These are phyloP conservation scores for Aspergillus bridgeri DNA, from an alignment of 495 filamentous ascomycete genomes.

Conservation along the genomic window DNA sequence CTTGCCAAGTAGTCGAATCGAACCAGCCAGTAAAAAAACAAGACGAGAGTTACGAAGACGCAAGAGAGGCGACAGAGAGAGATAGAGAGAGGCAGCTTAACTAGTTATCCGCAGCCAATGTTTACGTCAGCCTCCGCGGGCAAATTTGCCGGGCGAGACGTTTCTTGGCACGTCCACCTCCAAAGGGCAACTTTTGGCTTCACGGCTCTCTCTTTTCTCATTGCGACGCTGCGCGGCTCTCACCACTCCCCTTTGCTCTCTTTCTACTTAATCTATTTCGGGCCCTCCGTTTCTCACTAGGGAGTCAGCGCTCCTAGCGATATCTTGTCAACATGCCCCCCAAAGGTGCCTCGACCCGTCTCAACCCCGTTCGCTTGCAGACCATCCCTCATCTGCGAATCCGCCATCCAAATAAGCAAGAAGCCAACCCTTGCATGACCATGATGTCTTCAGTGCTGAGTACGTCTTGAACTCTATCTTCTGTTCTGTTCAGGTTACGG, in stretches of 20 bases:
- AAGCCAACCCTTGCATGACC: constrained; percentile 73
- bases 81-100: no score
- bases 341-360: constrained; percentile 44
- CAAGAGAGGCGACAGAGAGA: background rate
- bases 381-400: constrained; percentile 83
- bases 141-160: constrained; percentile 25
- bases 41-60: background rate
- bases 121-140: constrained; percentile 43
- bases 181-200: constrained; percentile 17
- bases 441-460: constrained; percentile 90
- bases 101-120: constrained; percentile 2
- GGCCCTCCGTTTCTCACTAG: background rate
- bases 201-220: background rate
- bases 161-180: constrained; percentile 20
- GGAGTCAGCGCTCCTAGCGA: constrained; percentile 21
- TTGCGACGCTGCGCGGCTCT: background rate
- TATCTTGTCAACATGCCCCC: constrained; percentile 43
- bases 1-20: constrained; percentile 7
- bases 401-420: constrained; percentile 70
- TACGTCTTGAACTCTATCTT: constrained; percentile 44
- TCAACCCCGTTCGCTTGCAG: constrained; percentile 74
- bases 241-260: background rate
- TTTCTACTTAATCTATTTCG: background rate
- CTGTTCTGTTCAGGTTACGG: background rate
- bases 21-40: background rate